Evolutionary conservation across 441 rosid species (phyloP).

Genomic region (Cnidoscolus chayamansa): DNA sequence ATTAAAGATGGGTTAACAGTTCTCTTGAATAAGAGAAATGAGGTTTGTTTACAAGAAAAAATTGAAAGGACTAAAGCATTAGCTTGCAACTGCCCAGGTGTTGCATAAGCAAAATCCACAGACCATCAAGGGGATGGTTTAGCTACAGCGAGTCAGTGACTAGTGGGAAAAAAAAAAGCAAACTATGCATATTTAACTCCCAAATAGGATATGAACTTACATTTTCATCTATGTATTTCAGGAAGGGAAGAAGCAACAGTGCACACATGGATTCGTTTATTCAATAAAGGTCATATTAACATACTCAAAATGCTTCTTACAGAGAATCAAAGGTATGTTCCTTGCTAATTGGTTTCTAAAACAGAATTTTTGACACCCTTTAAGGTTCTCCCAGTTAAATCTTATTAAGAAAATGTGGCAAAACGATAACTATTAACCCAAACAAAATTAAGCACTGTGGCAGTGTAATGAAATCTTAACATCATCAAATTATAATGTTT

Average conservation of each 20-base stretch:
- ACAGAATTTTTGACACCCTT: background rate
- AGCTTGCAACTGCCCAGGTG: no score
- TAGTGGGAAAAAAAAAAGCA: background rate
- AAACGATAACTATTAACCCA: no score
- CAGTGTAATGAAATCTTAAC: background rate
- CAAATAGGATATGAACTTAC: background rate
- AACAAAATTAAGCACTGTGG: background rate
- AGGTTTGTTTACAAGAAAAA: background rate
- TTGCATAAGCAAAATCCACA: background rate
- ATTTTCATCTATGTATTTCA: background rate
- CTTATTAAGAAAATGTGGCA: background rate
- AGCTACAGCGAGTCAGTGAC: background rate
- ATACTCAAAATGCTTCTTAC: no score
- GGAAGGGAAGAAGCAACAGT: background rate
- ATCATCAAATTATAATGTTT: background rate
- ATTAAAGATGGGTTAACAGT: background rate
- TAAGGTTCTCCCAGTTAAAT: background rate
- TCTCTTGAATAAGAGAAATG: background rate
- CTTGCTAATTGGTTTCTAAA: no score
- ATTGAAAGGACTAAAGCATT: no score
- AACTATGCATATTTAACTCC: background rate
- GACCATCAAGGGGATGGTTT: background rate
- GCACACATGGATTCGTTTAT: background rate
- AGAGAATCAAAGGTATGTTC: no score
- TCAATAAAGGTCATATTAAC: constrained; percentile 1